Conservation (phyloP, 768 basidiomycete species). For the Pisolithus sp. region DNA sequence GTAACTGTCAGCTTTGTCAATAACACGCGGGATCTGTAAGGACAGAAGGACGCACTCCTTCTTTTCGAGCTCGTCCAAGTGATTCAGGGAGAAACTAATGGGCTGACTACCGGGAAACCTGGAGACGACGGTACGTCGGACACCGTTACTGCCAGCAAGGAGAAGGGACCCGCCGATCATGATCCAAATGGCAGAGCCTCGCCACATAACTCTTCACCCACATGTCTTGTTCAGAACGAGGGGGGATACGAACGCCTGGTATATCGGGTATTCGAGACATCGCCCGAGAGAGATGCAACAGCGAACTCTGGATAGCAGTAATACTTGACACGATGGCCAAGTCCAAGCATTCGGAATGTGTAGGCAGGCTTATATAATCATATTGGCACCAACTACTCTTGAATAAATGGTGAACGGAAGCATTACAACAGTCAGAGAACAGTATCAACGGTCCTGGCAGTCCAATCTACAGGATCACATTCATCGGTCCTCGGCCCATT, state of each 20-base stretch:
- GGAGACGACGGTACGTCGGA: constrained; percentile 5
- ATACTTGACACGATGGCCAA: neutral
- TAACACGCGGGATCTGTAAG: neutral
- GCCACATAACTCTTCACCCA: constrained; percentile 66
- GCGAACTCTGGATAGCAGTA: neutral
- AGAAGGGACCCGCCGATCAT: constrained; percentile 46
- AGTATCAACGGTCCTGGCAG: constrained; percentile 11
- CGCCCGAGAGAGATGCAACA: neutral
- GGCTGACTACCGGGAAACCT: constrained; percentile 97
- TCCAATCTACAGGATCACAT: constrained; percentile 15
- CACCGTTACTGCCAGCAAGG: neutral
- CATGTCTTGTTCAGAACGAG: constrained; percentile 51
- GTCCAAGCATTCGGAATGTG: neutral
- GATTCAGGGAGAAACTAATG: constrained; percentile 72
- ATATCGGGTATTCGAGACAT: constrained; percentile 65
- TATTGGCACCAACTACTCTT: neutral
- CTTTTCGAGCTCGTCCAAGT: constrained; percentile 69
- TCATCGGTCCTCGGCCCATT: constrained; percentile 93
- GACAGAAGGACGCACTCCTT: constrained; percentile 55
- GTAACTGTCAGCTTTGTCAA: constrained; percentile 49
- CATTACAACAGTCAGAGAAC: constrained; percentile 6
- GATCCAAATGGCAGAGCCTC: constrained; percentile 55
- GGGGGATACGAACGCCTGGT: constrained; percentile 54
- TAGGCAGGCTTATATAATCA: neutral
- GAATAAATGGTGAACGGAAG: too few species aligned